A percentile compares a stretch with the other conserved stretches of the same genome.
These are phyloP conservation scores for Ophiostoma ulmi DNA, from an alignment of 2,329 filamentous ascomycete species.

Conservation along the genomic window DNA sequence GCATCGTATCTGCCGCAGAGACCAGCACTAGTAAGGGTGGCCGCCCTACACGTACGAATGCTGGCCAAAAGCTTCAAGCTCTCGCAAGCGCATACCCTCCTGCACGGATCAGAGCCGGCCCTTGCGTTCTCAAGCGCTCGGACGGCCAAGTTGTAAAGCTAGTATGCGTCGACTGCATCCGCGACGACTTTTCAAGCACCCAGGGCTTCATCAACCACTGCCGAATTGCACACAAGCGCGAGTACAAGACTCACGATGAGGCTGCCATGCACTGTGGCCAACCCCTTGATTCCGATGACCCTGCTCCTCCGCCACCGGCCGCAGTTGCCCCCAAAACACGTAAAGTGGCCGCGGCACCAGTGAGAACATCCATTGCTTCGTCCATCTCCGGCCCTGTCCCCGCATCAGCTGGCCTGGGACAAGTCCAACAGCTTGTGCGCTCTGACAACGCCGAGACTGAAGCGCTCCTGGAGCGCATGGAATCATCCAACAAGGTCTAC, in stretches of 20 bases:
- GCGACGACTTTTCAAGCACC: slow-evolving; percentile 90
- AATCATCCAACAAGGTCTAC: slow-evolving; percentile 50
- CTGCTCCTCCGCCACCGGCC: slow-evolving; percentile 31
- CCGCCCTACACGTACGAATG: slow-evolving; percentile 45
- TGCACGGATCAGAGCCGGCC: slow-evolving; percentile 75
- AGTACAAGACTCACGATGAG: slow-evolving; percentile 94
- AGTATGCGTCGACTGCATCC: slow-evolving; percentile 80
- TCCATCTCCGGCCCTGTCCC: neutral
- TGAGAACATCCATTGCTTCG: neutral
- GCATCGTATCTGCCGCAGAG: slow-evolving; percentile 43
- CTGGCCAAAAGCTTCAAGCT: slow-evolving; percentile 61
- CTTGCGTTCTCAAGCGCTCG: slow-evolving; percentile 77
- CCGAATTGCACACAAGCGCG: slow-evolving; percentile 86
- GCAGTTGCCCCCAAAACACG: slow-evolving; percentile 1
- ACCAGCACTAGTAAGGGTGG: slow-evolving; percentile 41
- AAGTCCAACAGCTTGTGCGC: slow-evolving; percentile 51
- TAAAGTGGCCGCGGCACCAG: slow-evolving; percentile 24
- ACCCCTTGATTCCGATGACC: slow-evolving; percentile 66
- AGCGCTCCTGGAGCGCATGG: slow-evolving; percentile 49
- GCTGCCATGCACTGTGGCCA: slow-evolving; percentile 85
- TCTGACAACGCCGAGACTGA: slow-evolving; percentile 51
- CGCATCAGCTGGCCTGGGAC: neutral
- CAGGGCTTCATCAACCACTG: slow-evolving; percentile 99
- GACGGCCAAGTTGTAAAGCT: slow-evolving; percentile 86
- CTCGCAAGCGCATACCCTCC: slow-evolving; percentile 65